Base-by-base conservation (phyloP, 371 early-diverging fungal species). In the Actinomucor elegans region DNA sequence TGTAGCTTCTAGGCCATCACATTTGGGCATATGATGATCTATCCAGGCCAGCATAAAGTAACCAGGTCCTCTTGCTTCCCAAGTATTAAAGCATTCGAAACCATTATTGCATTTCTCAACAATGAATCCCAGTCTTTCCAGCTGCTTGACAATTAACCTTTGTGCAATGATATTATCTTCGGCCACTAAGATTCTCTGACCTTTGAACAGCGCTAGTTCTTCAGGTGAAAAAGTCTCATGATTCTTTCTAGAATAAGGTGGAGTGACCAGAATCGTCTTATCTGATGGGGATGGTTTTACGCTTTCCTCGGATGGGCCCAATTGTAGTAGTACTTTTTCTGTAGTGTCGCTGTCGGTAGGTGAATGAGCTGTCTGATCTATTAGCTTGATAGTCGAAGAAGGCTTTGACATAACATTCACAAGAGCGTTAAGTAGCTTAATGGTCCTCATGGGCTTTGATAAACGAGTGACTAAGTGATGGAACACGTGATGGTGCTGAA, bases 381-480 rank as follows among this genome's bases (percentile, higher is more conserved):
- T n/a, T n/a, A n/a, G n/a, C n/a, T n/a, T n/a, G n/a, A n/a, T n/a
- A n/a, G n/a, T n/a, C n/a, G n/a, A n/a, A n/a, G n/a, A n/a, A n/a
- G n/a, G n/a, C 21, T 44, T 36, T 11, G 52, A 36, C 3, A 59
- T 28, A 3, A 52, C 20, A 7, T 41, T 48, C 3, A 58, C 38
- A 28, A 76, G 45, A 1, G 67, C 61, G 14, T 65, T 73, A 8
- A 82, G 46, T 1, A 82, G 38, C 38, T 77, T 80, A 15, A 75
- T 50, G 1, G 73, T 66, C 3, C 83, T 68, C 23, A 80, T 68
- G 5, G 83, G 83, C 26, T 80, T 82, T n/a, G 79, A 75, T 43
- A 82, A 56, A 17, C 79, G 60, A 5, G 74, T 69, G 0, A 81
- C 48, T 15, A 48, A 56, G n/a, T 67, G 65, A 32, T 70, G 60